Evolutionary conservation across 2,329 filamentous ascomycete genomes (phyloP).

Genomic region (Madurella fahalii): DNA sequence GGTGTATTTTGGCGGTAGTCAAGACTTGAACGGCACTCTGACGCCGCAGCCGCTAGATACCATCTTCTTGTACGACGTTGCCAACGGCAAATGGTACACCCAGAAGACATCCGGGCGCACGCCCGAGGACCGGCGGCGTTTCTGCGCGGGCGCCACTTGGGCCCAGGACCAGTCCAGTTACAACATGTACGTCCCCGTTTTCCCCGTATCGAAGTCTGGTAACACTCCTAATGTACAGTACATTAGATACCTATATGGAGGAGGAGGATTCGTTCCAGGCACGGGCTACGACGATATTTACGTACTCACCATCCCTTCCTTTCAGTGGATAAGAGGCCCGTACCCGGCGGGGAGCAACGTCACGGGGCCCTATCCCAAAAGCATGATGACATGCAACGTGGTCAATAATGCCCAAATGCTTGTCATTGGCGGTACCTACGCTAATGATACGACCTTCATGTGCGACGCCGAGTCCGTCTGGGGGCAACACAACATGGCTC

Average conservation of each 20-base stretch:
- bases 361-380: conserved; percentile 13
- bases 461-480: conserved; percentile 13
- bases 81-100: conserved; percentile 14
- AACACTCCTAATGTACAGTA: not conserved
- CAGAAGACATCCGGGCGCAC: conserved; percentile 11
- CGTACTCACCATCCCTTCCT: conserved; percentile 18
- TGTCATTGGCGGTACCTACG: conserved; percentile 13
- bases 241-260: conserved; percentile 19
- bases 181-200: conserved; percentile 14
- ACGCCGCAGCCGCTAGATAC: conserved; percentile 11
- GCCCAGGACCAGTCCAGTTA: conserved; percentile 19
- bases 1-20: conserved; percentile 19
- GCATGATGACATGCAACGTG: conserved; percentile 15
- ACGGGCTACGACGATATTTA: conserved; percentile 20
- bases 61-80: conserved; percentile 19
- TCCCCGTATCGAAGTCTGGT: not conserved
- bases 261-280: conserved; percentile 7
- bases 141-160: conserved; percentile 18
- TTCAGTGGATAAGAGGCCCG: conserved; percentile 17
- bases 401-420: conserved; percentile 19
- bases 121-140: conserved; percentile 11
- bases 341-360: conserved; percentile 12
- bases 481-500: conserved; percentile 18
- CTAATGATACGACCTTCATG: conserved; percentile 10
- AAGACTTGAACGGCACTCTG: conserved; percentile 15